Evolutionary conservation across 140 eudicot species (phyloP), one percentile per base, ranked within the genome.

Genomic region (Cichorium intybus): DNA sequence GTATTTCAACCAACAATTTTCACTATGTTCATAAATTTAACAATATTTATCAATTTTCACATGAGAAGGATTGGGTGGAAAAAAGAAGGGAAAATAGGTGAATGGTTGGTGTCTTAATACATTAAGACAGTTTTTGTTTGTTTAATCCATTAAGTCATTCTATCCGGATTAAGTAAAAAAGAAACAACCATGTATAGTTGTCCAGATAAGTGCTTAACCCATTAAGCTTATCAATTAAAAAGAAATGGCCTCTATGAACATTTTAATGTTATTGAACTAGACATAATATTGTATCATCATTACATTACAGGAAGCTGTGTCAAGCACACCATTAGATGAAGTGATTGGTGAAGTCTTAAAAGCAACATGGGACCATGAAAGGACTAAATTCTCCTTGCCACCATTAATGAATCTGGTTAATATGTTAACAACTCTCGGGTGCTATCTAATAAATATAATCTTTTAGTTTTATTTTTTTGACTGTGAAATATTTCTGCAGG

Each of bases 351-450:
- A 84, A 60, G 89, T 90, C 70, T 68, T 90, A 62, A 82, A 86
- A 23, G 85, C 87, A 51, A 75, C 84, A 20, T 90, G 97, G 97
- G 93, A 90, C 77, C 93, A 87, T 61, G 85, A 81, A 79, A 90
- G 92, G 79, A 83, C 93, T 27, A 84, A 81, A 37, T 86, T 86
- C 69, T 65, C 81, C 18, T 61, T 90, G 74, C 97, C 95, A 62
- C 97, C 97, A 21, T 60, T 82, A 70, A 86, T 90, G 97, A 83
- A 82, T 41, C 77, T 90, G 74, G 94, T 87, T 62, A 71, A 81
- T 76, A 53, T 31, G 39, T 8, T 28, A 47, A 24, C 35, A 54
- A 39, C 45, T 43, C 6, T 33, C 72, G 23, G 37, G 34, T 35
- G 23, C 6, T 66, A 53, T 26, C 61, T 57, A 56, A 68, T n/a